Conservation (phyloP, 495 filamentous ascomycete genomes). For the Penicillium chermesinum region DNA sequence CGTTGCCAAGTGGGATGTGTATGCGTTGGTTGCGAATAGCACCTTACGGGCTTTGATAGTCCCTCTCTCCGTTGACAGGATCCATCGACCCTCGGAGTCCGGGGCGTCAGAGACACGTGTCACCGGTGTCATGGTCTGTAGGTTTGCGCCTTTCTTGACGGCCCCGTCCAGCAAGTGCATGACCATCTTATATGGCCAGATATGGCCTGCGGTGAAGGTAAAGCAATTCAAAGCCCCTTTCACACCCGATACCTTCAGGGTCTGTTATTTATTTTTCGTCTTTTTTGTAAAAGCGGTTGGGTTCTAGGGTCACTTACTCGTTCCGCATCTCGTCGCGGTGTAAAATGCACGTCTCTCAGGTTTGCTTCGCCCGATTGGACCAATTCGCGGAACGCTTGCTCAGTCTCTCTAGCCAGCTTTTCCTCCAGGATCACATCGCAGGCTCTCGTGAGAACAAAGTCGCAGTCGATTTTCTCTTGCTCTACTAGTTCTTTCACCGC, state of each 20-base stretch:
- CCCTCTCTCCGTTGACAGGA: not conserved
- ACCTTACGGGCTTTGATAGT: not conserved
- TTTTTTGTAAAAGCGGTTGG: too few relatives aligned
- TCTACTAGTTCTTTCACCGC: not conserved
- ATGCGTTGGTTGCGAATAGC: not conserved
- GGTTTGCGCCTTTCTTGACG: constrained; percentile 35
- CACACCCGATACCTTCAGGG: constrained; percentile 12
- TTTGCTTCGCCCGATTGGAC: not conserved
- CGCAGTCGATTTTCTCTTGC: constrained; percentile 2
- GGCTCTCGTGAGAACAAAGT: not conserved
- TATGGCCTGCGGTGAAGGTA: constrained; percentile 49
- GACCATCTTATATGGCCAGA: constrained; percentile 63
- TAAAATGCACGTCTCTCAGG: not conserved
- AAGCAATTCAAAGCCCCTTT: constrained; percentile 7
- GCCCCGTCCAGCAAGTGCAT: constrained; percentile 50
- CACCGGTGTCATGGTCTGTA: constrained; percentile 26
- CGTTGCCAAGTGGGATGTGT: not conserved
- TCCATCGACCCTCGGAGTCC: not conserved
- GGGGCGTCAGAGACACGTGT: not conserved
- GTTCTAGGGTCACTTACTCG: too few relatives aligned
- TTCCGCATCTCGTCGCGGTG: too few relatives aligned
- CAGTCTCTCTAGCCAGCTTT: not conserved
- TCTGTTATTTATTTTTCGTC: too few relatives aligned
- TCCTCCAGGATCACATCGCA: constrained; percentile 1
- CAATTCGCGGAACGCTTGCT: not conserved